A percentile compares a stretch with the other conserved stretches of the same genome.
These are phyloP conservation scores for Aspergillus pseudonomiae DNA, from an alignment of 2,329 filamentous ascomycete genomes.

Conservation along the genomic window DNA sequence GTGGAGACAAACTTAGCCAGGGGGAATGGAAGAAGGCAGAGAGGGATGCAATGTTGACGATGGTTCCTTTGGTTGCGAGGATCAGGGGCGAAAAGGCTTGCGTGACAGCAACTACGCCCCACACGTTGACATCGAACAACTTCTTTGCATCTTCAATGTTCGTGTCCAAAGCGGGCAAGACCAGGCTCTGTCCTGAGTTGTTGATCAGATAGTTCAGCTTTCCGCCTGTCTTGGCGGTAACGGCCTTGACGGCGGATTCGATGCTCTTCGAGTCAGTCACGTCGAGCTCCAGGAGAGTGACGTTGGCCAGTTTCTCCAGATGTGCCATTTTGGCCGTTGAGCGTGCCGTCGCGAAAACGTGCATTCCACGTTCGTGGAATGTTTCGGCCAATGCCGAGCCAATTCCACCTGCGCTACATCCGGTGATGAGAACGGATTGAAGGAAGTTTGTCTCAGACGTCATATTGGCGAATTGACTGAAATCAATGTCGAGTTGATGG, in stretches of 20 bases:
- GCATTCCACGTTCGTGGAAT: constrained; percentile 38
- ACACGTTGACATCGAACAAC: constrained; percentile 49
- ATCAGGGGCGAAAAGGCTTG: constrained; percentile 42
- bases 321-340: constrained; percentile 32
- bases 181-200: constrained; percentile 45
- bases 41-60: constrained; percentile 33
- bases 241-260: constrained; percentile 30
- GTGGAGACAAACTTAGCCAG: constrained; percentile 8
- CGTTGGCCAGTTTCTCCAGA: constrained; percentile 25
- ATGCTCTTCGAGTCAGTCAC: constrained; percentile 33
- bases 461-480: background rate
- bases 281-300: constrained; percentile 37
- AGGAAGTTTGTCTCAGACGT: constrained; percentile 1
- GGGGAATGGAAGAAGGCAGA: constrained; percentile 20
- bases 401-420: constrained; percentile 44
- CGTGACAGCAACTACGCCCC: constrained; percentile 38
- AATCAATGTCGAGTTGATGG: background rate
- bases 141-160: constrained; percentile 37
- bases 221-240: constrained; percentile 33
- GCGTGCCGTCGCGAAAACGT: constrained; percentile 46
- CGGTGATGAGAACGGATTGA: constrained; percentile 41
- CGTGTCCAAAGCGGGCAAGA: constrained; percentile 42
- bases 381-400: constrained; percentile 40
- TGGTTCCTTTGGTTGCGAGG: constrained; percentile 25
- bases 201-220: constrained; percentile 47